Evolutionary conservation across 2,329 filamentous ascomycete species (phyloP).

Genomic region (Dactylella cylindrospora): DNA sequence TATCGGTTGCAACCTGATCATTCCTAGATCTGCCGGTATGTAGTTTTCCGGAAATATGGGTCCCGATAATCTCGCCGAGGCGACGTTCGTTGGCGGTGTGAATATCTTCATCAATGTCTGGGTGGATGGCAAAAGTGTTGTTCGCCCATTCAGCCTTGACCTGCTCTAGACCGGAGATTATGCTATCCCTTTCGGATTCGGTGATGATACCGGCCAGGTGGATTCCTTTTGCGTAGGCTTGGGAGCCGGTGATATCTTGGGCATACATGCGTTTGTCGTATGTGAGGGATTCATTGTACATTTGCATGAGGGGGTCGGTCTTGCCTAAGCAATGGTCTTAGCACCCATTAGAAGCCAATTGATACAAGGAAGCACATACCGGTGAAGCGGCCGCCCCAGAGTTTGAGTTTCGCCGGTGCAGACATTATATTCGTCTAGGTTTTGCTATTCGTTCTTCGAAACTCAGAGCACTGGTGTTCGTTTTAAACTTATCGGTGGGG

Average conservation of each 20-base stretch:
- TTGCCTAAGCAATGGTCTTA: conserved; percentile 59
- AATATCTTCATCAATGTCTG: conserved; percentile 63
- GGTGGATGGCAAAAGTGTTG: conserved; percentile 58
- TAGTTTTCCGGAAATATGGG: conserved; percentile 80
- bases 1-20: conserved; percentile 86
- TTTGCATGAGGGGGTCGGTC: conserved; percentile 80
- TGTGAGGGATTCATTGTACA: conserved; percentile 79
- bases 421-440: conserved; percentile 12
- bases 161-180: conserved; percentile 68
- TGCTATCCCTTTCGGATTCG: conserved; percentile 69
- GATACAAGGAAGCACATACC: conserved; percentile 51
- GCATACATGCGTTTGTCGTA: conserved; percentile 77
- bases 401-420: conserved; percentile 41
- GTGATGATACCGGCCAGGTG: conserved; percentile 72
- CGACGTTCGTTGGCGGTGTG: conserved; percentile 72
- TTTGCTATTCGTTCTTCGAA: neutral
- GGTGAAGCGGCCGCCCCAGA: conserved; percentile 59
- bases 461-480: too few relatives aligned
- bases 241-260: conserved; percentile 76
- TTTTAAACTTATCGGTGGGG: too few relatives aligned
- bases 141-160: conserved; percentile 60
- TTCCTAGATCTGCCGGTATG: conserved; percentile 87
- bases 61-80: conserved; percentile 81
- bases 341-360: conserved; percentile 36
- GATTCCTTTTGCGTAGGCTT: conserved; percentile 81